Evolutionary conservation across 1,284 basidiomycete genomes (phyloP).

Genomic region (Prillingera fragicola): DNA sequence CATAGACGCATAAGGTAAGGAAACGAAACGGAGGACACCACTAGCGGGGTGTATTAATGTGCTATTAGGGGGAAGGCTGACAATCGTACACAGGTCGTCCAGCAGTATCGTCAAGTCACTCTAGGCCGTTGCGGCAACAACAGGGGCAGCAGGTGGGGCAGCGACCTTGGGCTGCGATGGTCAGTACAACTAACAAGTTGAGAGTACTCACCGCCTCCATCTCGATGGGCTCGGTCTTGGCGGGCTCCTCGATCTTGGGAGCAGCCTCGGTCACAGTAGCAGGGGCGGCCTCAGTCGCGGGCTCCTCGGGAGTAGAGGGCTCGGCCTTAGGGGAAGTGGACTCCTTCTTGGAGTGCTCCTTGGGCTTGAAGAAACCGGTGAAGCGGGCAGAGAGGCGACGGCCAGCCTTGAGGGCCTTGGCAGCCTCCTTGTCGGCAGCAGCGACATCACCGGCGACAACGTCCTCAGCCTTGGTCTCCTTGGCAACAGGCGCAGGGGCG

Average conservation of each 20-base stretch:
- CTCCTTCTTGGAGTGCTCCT: slow-evolving; percentile 32
- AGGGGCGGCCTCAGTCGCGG: slow-evolving; percentile 10
- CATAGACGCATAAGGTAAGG: no score
- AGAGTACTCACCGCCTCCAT: slow-evolving; percentile 36
- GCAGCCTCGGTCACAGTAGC: slow-evolving; percentile 30
- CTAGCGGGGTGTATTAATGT: slow-evolving; percentile 15
- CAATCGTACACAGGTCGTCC: slow-evolving; percentile 18
- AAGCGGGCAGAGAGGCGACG: slow-evolving; percentile 44
- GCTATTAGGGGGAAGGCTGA: slow-evolving; percentile 7
- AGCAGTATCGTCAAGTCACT: slow-evolving; percentile 4
- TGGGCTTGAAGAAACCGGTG: slow-evolving; percentile 32
- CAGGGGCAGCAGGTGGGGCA: slow-evolving; percentile 28
- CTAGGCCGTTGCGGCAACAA: slow-evolving; percentile 36
- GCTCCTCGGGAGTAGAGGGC: slow-evolving; percentile 8
- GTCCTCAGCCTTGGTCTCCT: not conserved
- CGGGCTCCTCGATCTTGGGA: slow-evolving; percentile 39
- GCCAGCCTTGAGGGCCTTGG: slow-evolving; percentile 35
- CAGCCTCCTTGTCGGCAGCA: slow-evolving; percentile 11
- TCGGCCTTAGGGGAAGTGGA: slow-evolving; percentile 23
- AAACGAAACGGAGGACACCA: slow-evolving; percentile 2
- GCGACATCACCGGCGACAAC: slow-evolving; percentile 6
- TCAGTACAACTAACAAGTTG: slow-evolving; percentile 6
- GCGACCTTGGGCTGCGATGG: slow-evolving; percentile 21
- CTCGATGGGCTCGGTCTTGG: slow-evolving; percentile 36
- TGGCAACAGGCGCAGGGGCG: not conserved